phyloP scores from a whole-genome alignment of 2,329 filamentous ascomycete species.

The Penicillium sp. region DNA sequence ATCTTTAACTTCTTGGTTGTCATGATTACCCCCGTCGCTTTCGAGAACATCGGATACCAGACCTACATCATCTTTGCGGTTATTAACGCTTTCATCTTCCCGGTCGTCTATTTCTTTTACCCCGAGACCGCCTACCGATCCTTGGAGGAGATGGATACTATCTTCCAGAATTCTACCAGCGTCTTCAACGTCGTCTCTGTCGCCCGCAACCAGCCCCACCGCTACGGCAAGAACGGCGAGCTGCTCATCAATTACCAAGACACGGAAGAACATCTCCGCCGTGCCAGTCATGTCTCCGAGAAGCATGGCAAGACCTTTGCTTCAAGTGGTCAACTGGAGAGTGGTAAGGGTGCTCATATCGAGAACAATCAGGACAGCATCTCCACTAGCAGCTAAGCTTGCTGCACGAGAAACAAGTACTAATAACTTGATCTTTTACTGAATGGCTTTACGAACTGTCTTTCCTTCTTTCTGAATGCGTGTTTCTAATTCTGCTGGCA shows the following conservation, averaged over 20 bases:
- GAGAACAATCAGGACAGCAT: constrained; percentile 17
- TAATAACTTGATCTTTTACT: background rate
- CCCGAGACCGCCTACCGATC: constrained; percentile 59
- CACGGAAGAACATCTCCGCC: constrained; percentile 37
- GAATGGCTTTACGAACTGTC: constrained; percentile 21
- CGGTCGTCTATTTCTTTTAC: constrained; percentile 59
- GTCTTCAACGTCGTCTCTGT: constrained; percentile 52
- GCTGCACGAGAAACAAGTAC: background rate
- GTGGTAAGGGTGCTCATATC: constrained; percentile 19
- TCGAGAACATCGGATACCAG: constrained; percentile 53
- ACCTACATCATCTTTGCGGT: constrained; percentile 58
- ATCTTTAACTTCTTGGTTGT: constrained; percentile 64
- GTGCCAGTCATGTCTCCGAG: constrained; percentile 24
- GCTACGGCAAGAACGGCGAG: constrained; percentile 59
- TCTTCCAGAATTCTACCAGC: constrained; percentile 56
- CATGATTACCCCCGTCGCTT: constrained; percentile 63
- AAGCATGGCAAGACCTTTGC: constrained; percentile 11
- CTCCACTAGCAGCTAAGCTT: constrained; percentile 29
- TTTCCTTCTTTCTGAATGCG: background rate
- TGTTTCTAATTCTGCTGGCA: constrained; percentile 7
- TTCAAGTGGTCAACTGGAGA: constrained; percentile 15
- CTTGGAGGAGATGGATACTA: constrained; percentile 67
- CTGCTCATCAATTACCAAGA: constrained; percentile 52
- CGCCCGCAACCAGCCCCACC: constrained; percentile 51
- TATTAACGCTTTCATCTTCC: constrained; percentile 55